Evolutionary conservation across 2,329 filamentous ascomycete species (phyloP), one percentile per base, ranked within the genome.

Genomic region (Aspergillus sojae): DNA sequence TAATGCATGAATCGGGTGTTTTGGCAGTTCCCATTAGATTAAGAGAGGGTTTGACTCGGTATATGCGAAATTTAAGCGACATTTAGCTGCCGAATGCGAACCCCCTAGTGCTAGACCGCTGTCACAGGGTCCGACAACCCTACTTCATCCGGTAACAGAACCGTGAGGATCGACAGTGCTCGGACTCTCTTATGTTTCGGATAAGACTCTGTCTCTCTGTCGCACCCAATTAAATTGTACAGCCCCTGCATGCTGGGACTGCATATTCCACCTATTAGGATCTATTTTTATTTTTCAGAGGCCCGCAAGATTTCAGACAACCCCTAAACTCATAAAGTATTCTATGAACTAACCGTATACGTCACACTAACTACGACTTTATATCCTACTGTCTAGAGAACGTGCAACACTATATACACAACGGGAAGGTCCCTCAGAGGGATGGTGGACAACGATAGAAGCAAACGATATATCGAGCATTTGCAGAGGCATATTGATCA

Each of bases 251-350:
- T 19, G 28, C 30, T 32, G 52, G 52, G 19, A 54, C 14, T 11
- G 32, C 52, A 36, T 21, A 54, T 54, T 54, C 52, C 52, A 54
- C 52, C 52, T 54, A 54, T 54, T 6, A 54, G n/a, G 3, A 6
- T n/a, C 19, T 19, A 21, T 21, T 36, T 14, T 23, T 36, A 54
- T 54, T 16, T 54, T 36, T 19, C 2, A 23, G 11, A 36, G 19
- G 30, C 4, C 16, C n/a, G 30, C 30, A 34, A 16, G 14, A 7
- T 7, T 7, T 30, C 43, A 19, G 16, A 41, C 19, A 41, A 2
- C 16, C 39, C 39, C 6, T 41, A 19, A 41, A n/a, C 16, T n/a
- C 7, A 41, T n/a, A 16, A n/a, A 10, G n/a, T 10, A 1, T n/a
- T 41, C 19, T 41, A 41, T 19, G 16, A 1, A 41, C 19, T 3